These are phyloP conservation scores for Lachnellula suecica DNA, from an alignment of 2,329 filamentous ascomycete genomes.

Conservation along the genomic window DNA sequence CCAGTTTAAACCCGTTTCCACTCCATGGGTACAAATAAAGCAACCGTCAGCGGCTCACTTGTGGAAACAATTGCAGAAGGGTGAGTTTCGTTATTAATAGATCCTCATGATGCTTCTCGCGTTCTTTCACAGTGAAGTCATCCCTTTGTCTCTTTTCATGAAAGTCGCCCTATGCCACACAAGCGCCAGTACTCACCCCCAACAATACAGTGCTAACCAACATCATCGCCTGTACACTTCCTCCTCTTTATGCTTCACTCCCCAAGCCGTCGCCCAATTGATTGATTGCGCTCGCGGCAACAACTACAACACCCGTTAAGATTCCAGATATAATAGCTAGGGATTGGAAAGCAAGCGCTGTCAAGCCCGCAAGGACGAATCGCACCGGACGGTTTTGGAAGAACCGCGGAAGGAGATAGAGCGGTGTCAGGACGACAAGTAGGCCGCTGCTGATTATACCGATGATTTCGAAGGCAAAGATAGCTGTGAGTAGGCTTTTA, in stretches of 20 bases:
- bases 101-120: no score
- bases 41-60: no score
- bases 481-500: slow-evolving; percentile 1
- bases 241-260: slow-evolving; percentile 4
- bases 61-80: no score
- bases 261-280: slow-evolving; percentile 12
- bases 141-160: slow-evolving; percentile 7
- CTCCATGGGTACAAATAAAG: no score
- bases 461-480: slow-evolving; percentile 16
- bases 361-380: neutral
- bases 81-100: no score
- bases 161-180: slow-evolving; percentile 13
- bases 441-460: slow-evolving; percentile 12
- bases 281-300: neutral
- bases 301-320: slow-evolving; percentile 3
- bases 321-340: neutral
- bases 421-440: slow-evolving; percentile 14
- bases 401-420: slow-evolving; percentile 6
- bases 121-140: no score
- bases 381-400: slow-evolving; percentile 5
- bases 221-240: slow-evolving; percentile 5
- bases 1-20: no score
- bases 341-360: neutral
- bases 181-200: slow-evolving; percentile 1
- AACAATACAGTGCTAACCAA: slow-evolving; percentile 14